Evolutionary conservation across 139 green algal genomes (phyloP).

Genomic region (Ulvella scutata): DNA sequence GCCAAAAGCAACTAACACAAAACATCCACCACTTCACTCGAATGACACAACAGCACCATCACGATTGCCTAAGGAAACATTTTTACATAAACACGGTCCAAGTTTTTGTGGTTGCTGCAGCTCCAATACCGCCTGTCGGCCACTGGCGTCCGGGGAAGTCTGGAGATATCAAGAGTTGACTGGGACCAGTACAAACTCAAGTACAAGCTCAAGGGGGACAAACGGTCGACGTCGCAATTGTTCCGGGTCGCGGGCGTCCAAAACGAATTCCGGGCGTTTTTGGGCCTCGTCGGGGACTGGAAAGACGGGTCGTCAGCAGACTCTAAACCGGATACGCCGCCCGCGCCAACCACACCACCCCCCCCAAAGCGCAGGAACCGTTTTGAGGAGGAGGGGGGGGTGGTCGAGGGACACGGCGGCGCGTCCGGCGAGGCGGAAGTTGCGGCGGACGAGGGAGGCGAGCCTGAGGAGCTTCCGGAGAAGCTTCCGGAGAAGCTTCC

Average conservation of each 20-base stretch:
- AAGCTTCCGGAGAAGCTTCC: too few relatives aligned
- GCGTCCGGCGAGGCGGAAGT: too few relatives aligned
- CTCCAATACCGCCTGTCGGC: neutral
- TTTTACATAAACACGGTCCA: too few relatives aligned
- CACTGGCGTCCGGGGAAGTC: neutral
- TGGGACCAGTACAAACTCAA: slow-evolving; percentile 4
- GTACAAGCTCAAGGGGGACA: neutral
- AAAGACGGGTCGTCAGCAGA: too few relatives aligned
- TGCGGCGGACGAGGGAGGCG: neutral
- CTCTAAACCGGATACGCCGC: too few relatives aligned
- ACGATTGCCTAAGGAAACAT: too few relatives aligned
- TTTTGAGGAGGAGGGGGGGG: too few relatives aligned
- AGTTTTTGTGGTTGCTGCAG: neutral
- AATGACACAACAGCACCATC: too few relatives aligned
- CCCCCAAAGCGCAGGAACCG: neutral
- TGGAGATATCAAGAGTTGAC: neutral
- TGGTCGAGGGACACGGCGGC: too few relatives aligned
- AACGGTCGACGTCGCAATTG: neutral
- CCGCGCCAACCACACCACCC: neutral
- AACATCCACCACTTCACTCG: too few relatives aligned
- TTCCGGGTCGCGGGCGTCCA: neutral
- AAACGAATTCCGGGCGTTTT: neutral
- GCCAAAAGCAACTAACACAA: too few relatives aligned
- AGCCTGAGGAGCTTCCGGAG: too few relatives aligned
- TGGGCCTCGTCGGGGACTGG: neutral